Base-by-base conservation (phyloP, 2,329 filamentous ascomycete species). In the Mollisia scopiformis region DNA sequence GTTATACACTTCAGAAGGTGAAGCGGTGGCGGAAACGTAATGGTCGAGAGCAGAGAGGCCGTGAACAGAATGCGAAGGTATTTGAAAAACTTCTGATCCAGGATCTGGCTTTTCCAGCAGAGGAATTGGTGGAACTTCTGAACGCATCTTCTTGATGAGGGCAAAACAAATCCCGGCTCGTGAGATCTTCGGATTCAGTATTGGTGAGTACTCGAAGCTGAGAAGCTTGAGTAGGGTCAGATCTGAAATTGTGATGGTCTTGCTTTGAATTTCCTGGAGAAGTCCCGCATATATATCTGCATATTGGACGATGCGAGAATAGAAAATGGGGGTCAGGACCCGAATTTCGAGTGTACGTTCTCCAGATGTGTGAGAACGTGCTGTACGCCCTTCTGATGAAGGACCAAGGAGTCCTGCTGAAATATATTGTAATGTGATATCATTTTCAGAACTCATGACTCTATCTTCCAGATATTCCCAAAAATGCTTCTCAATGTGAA, bases 241-340 rank as follows among this genome's bases (percentile, higher is more conserved):
- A 30, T 56, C 11, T 7, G 62, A 67, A 46, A 69, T 25, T 3
- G 58, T 37, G n/a, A 70, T 37, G 0, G 65, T 68, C 21, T 37
- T 33, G 31, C 57, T 57, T 11, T 51, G 37, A 10, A 16, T 23
- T 41, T 66, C 64, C 13, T 13, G 28, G 6, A 46, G 11, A 2
- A 65, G 49, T 13, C 37, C 65, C n/a, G 58, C 58, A 4, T 23
- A 37, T 3, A 66, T n/a, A n/a, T 46, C 30, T 6, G 39, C 6
- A 69, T 91, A 90, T 64, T 84, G 80, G 0, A 87, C 79, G 51
- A 91, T 86, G 28, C 87, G 82, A 13, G 83, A 80, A 75, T 92
- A 92, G 69, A 92, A 92, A 0, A 76, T 78, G 0, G 89, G 88
- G 0, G 85, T 88, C 21, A 89, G 72, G 4, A 91, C 76, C 56